These are phyloP conservation scores for Rhodotorula glutinis DNA, from an alignment of 1,284 basidiomycete species.

Conservation along the genomic window DNA sequence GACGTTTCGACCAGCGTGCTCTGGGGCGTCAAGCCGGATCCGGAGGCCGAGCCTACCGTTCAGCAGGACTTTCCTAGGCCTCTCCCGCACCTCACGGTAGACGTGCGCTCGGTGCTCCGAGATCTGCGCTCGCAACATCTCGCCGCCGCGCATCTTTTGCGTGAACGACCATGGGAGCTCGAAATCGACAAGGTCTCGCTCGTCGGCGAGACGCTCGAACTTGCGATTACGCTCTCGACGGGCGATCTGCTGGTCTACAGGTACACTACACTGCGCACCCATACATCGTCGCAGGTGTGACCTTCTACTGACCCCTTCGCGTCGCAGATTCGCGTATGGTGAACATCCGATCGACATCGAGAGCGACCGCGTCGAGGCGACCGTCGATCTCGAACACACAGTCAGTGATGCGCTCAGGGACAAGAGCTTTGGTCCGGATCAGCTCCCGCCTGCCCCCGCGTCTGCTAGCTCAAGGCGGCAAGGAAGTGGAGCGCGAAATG, in stretches of 20 bases:
- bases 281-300: no score
- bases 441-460: not conserved
- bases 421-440: constrained; percentile 3
- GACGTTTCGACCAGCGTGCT: constrained; percentile 50
- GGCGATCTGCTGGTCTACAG: constrained; percentile 67
- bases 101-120: constrained; percentile 54
- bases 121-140: constrained; percentile 42
- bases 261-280: no score
- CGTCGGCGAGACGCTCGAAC: constrained; percentile 65
- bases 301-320: constrained; percentile 38
- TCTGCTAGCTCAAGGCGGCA: not conserved
- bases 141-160: constrained; percentile 16
- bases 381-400: constrained; percentile 20
- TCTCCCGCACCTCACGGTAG: constrained; percentile 63
- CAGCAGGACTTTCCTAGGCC: constrained; percentile 60
- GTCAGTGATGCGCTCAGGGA: constrained; percentile 23
- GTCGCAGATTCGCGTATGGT: constrained; percentile 13
- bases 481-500: not conserved
- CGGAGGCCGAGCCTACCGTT: constrained; percentile 52
- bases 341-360: constrained; percentile 15
- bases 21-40: constrained; percentile 16
- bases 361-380: constrained; percentile 19
- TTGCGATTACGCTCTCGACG: constrained; percentile 59
- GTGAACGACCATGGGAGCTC: constrained; percentile 39
- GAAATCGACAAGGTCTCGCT: constrained; percentile 50